A percentile compares a stretch with the other conserved stretches of the same genome.
Evolutionary conservation across 2,329 filamentous ascomycete species (phyloP).

Genomic region (Cercospora sesami): DNA sequence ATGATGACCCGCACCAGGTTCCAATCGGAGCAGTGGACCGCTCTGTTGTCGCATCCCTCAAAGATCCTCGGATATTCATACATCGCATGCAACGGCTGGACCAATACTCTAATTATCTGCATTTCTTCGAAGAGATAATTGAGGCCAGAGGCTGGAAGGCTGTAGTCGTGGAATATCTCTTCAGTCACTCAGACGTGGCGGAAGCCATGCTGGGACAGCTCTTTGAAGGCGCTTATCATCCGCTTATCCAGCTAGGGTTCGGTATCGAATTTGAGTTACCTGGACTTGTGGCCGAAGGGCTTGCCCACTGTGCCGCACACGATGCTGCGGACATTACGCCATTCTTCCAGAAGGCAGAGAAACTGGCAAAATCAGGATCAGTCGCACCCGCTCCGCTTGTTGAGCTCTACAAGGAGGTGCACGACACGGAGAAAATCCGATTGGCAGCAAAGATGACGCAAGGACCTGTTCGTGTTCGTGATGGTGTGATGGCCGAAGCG

Average conservation of each 20-base stretch:
- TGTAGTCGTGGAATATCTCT: constrained; percentile 65
- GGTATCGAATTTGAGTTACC: constrained; percentile 78
- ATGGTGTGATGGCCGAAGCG: constrained; percentile 14
- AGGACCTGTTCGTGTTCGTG: constrained; percentile 4
- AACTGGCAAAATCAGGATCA: constrained; percentile 37
- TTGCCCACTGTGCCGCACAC: constrained; percentile 74
- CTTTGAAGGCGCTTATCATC: constrained; percentile 70
- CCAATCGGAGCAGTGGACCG: neutral
- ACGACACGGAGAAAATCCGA: constrained; percentile 56
- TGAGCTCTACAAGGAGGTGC: constrained; percentile 62
- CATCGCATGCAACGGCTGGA: neutral
- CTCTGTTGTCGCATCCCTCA: neutral
- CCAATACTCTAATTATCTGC: constrained; percentile 70
- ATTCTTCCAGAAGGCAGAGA: constrained; percentile 57
- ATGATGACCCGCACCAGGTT: neutral
- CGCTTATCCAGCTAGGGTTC: constrained; percentile 79
- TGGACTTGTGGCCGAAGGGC: constrained; percentile 72
- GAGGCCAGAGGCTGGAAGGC: constrained; percentile 59
- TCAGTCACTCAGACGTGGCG: constrained; percentile 62
- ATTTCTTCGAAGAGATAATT: constrained; percentile 73
- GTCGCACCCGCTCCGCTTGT: constrained; percentile 46
- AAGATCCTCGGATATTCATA: neutral
- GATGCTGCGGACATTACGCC: constrained; percentile 50
- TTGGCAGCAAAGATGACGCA: constrained; percentile 39
- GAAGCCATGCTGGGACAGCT: constrained; percentile 68